A percentile compares a stretch with the other conserved stretches of the same genome.
Conservation (phyloP, 2,329 filamentous ascomycete genomes). For the Thelonectria discophora region DNA sequence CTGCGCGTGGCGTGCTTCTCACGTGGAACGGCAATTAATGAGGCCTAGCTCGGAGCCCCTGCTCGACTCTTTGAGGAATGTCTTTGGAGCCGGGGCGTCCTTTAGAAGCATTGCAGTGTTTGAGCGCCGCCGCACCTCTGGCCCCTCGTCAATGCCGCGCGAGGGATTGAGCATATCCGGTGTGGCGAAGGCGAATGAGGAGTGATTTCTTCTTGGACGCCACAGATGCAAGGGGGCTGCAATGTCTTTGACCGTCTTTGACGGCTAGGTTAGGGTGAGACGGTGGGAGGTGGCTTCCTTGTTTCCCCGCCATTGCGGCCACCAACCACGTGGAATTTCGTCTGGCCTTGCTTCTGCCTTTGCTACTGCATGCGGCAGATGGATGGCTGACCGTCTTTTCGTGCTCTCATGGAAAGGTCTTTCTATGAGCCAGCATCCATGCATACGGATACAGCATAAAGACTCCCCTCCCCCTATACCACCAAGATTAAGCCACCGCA, state of each 20-base stretch:
- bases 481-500: too few relatives aligned
- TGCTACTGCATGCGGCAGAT: too few relatives aligned
- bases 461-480: too few relatives aligned
- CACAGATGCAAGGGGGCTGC: not conserved
- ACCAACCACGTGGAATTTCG: conserved; percentile 23
- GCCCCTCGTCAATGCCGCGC: conserved; percentile 22
- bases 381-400: too few relatives aligned
- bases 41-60: conserved; percentile 18
- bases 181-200: conserved; percentile 7
- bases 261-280: not conserved
- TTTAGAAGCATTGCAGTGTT: not conserved
- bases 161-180: conserved; percentile 6
- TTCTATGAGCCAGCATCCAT: too few relatives aligned
- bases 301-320: conserved; percentile 10
- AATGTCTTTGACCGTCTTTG: not conserved
- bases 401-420: not conserved
- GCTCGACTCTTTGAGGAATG: conserved; percentile 21
- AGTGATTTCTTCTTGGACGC: conserved; percentile 8
- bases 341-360: conserved; percentile 2
- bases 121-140: not conserved
- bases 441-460: too few relatives aligned
- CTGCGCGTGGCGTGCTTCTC: conserved; percentile 30
- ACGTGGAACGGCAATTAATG: conserved; percentile 31
- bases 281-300: not conserved
- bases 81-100: conserved; percentile 8